Evolutionary conservation across 1,284 basidiomycete genomes (phyloP).

Genomic region (Fomitopsis palustris): DNA sequence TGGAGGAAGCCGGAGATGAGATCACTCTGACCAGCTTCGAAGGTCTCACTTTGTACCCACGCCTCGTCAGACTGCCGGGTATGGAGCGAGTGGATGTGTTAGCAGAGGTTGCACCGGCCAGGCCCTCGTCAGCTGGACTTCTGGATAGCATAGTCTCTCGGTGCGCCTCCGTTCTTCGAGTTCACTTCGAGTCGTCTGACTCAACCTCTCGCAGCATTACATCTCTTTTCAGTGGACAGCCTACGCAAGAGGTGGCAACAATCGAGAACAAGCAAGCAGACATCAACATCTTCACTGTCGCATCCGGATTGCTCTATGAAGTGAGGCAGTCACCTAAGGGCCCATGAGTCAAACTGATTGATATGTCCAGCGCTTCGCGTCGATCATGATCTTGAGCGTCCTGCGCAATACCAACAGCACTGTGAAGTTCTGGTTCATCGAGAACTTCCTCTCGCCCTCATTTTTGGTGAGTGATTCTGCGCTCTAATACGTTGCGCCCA

Average conservation of each 20-base stretch:
- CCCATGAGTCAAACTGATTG: not conserved
- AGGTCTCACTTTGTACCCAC: conserved; percentile 85
- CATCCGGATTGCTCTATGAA: conserved; percentile 95
- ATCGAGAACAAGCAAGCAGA: conserved; percentile 61
- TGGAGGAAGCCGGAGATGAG: conserved; percentile 63
- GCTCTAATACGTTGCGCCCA: not conserved
- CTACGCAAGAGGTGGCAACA: conserved; percentile 14
- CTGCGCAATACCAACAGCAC: conserved; percentile 88
- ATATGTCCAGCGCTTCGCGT: conserved; percentile 83
- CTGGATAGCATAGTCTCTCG: conserved; percentile 45
- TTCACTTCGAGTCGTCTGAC: not conserved
- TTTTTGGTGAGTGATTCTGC: conserved; percentile 67
- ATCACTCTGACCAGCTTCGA: conserved; percentile 85
- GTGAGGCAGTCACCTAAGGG: conserved; percentile 35
- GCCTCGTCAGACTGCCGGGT: conserved; percentile 67
- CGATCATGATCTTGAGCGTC: conserved; percentile 97
- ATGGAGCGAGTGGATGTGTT: conserved; percentile 85
- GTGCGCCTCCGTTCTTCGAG: conserved; percentile 31
- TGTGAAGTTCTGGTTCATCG: conserved; percentile 99
- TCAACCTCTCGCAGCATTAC: conserved; percentile 39
- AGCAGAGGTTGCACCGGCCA: conserved; percentile 24
- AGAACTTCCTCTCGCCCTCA: conserved; percentile 97
- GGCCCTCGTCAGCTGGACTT: conserved; percentile 32
- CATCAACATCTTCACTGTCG: conserved; percentile 99
- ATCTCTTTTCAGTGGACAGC: conserved; percentile 41